Evolutionary conservation across 2,329 filamentous ascomycete species (phyloP).

Genomic region (Verticillium dahliae): DNA sequence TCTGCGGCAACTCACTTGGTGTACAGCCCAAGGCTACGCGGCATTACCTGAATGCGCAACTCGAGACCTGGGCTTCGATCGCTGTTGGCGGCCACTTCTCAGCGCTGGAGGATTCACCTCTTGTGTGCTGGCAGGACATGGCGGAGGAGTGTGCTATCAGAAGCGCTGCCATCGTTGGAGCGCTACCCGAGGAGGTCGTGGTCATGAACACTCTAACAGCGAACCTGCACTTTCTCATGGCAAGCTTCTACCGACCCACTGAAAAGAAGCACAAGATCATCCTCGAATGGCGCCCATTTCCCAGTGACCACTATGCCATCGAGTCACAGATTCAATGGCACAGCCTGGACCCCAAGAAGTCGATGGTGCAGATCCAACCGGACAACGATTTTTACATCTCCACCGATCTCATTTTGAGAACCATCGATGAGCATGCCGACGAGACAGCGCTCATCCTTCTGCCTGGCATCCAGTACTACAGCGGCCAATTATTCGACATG

Average conservation of each 20-base stretch:
- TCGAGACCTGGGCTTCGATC: conserved; percentile 78
- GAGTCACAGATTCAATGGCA: conserved; percentile 75
- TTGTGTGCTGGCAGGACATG: conserved; percentile 71
- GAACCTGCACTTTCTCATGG: conserved; percentile 77
- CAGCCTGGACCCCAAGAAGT: conserved; percentile 55
- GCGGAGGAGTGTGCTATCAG: conserved; percentile 66
- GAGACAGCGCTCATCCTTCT: conserved; percentile 64
- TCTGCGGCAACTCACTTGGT: conserved; percentile 75
- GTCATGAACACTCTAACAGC: conserved; percentile 83
- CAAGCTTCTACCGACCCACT: conserved; percentile 73
- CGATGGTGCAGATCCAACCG: conserved; percentile 70
- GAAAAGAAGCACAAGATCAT: conserved; percentile 67
- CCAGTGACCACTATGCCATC: conserved; percentile 74
- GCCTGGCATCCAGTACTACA: conserved; percentile 76
- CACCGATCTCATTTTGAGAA: conserved; percentile 57
- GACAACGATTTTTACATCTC: conserved; percentile 50
- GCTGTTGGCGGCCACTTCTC: conserved; percentile 82
- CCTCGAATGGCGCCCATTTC: conserved; percentile 85
- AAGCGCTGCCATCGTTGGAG: conserved; percentile 70
- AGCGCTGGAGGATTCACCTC: conserved; percentile 57
- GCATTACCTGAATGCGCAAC: conserved; percentile 62
- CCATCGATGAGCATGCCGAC: conserved; percentile 62
- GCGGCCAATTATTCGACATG: conserved; percentile 73
- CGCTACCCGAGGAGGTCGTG: conserved; percentile 65
- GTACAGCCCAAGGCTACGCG: conserved; percentile 64